Conservation (phyloP, 805 yeast genomes). For the Metschnikowia koreensis region DNA sequence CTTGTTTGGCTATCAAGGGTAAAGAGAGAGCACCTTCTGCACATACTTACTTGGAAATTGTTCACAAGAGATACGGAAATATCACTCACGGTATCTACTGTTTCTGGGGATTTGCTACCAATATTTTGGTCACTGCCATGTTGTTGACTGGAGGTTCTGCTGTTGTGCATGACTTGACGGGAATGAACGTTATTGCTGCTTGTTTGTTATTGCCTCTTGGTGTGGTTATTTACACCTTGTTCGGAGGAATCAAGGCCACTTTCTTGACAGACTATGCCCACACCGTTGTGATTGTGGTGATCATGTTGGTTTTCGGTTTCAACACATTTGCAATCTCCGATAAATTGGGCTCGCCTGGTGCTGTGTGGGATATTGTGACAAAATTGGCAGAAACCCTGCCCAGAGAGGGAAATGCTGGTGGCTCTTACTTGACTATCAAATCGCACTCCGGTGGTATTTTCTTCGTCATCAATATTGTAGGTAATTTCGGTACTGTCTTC, state of each 20-base stretch:
- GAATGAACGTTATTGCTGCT: constrained; percentile 79
- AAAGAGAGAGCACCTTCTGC: constrained; percentile 89
- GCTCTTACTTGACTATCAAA: constrained; percentile 85
- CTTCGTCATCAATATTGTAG: constrained; percentile 81
- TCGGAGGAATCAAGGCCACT: constrained; percentile 48
- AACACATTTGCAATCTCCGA: constrained; percentile 70
- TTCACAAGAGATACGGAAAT: constrained; percentile 78
- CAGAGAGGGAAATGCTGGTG: constrained; percentile 74
- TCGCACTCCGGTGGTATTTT: constrained; percentile 86
- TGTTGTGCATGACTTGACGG: constrained; percentile 74
- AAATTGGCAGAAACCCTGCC: constrained; percentile 62
- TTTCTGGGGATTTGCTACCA: constrained; percentile 83
- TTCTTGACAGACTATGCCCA: constrained; percentile 46
- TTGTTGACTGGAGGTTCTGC: constrained; percentile 88
- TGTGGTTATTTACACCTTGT: constrained; percentile 46
- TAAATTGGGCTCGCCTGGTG: constrained; percentile 76
- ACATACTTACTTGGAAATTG: constrained; percentile 86
- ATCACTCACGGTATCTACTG: constrained; percentile 66
- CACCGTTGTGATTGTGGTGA: constrained; percentile 61
- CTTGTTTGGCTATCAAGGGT: constrained; percentile 83
- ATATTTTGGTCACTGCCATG: constrained; percentile 90
- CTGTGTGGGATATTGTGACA: constrained; percentile 71
- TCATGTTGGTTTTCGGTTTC: constrained; percentile 79
- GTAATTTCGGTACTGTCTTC: constrained; percentile 87
- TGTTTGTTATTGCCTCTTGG: constrained; percentile 83